Conservation (phyloP, 257 asterid species). For the Solanum peruvianum region DNA sequence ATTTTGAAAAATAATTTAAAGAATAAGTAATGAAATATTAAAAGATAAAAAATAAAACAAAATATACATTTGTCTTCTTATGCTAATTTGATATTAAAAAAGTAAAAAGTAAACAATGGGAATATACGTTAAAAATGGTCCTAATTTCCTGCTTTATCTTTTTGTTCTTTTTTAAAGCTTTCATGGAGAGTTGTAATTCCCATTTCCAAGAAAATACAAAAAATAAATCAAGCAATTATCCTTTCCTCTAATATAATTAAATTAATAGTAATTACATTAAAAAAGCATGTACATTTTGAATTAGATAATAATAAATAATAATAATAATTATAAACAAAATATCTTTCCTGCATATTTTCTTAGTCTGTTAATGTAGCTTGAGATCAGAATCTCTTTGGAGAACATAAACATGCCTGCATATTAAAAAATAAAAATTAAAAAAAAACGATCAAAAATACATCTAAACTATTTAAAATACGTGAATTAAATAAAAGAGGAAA, state of each 20-base stretch:
- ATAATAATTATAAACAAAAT: background rate
- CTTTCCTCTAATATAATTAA: background rate
- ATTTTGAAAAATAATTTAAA: too few species aligned
- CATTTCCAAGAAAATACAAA: background rate
- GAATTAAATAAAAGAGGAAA: background rate
- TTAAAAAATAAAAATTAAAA: background rate
- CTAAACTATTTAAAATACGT: background rate
- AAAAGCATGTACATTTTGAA: background rate
- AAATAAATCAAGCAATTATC: background rate
- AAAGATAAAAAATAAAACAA: too few species aligned
- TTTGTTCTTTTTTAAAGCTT: background rate
- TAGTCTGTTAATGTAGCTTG: background rate
- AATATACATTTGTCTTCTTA: background rate
- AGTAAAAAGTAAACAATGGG: background rate
- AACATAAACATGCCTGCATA: conserved; percentile 73
- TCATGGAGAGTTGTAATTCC: background rate
- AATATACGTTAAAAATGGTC: background rate
- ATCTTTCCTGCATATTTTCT: background rate
- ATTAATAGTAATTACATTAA: background rate
- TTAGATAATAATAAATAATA: background rate
- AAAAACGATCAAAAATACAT: background rate
- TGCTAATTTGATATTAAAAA: background rate
- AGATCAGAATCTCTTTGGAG: conserved; percentile 49
- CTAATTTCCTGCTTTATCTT: background rate
- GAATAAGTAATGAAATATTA: background rate